phyloP scores from a whole-genome alignment of 345 rosid genomes.

The Brassica incana region DNA sequence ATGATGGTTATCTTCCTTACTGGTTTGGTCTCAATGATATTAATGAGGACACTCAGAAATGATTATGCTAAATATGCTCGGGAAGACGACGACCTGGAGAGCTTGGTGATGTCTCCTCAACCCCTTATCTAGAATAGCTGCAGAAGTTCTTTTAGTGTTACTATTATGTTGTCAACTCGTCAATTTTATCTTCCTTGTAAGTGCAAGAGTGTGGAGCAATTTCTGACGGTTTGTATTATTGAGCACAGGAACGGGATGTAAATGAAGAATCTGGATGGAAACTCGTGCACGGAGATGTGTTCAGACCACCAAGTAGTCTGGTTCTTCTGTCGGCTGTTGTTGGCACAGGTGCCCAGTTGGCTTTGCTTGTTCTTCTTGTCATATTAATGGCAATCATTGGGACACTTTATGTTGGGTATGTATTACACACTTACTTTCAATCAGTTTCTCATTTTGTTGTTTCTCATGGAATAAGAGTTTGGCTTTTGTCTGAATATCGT shows the following conservation, averaged over 20 bases:
- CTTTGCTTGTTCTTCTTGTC: slow-evolving; percentile 88
- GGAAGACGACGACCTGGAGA: slow-evolving; percentile 93
- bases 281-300: slow-evolving; percentile 98
- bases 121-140: background rate
- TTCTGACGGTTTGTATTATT: slow-evolving; percentile 20
- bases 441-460: background rate
- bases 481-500: background rate
- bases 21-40: slow-evolving; percentile 96
- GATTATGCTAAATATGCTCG: slow-evolving; percentile 96
- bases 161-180: slow-evolving; percentile 4
- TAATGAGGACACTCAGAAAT: slow-evolving; percentile 94
- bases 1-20: slow-evolving; percentile 99
- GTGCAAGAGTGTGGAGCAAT: background rate
- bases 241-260: slow-evolving; percentile 85
- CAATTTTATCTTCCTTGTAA: background rate
- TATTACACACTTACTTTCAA: slow-evolving; percentile 8
- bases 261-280: slow-evolving; percentile 99
- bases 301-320: slow-evolving; percentile 69
- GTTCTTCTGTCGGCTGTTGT: slow-evolving; percentile 89
- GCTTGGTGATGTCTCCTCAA: slow-evolving; percentile 60
- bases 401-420: slow-evolving; percentile 90
- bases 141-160: slow-evolving; percentile 12
- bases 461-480: background rate
- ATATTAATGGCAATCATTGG: slow-evolving; percentile 90
- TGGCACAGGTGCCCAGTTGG: slow-evolving; percentile 96